Base-by-base conservation (phyloP, 495 filamentous ascomycete species). In the Aspergillus avenaceus region DNA sequence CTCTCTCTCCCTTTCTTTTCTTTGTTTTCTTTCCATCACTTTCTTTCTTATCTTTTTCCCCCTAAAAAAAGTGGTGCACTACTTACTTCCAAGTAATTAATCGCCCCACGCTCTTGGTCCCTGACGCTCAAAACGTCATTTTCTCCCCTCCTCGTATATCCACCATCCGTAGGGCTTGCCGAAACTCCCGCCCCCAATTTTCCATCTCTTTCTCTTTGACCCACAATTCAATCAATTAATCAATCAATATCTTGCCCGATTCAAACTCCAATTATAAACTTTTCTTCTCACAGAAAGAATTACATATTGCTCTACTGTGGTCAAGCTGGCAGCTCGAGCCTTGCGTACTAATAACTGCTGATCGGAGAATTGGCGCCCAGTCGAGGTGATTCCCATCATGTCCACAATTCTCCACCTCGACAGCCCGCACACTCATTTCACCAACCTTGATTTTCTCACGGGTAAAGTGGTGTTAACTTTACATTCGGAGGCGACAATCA, bases 361-460 rank as follows among this genome's bases (percentile, higher is more conserved):
- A 8, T n/a, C 28, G 22, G n/a, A n/a, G n/a, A n/a, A n/a, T n/a
- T n/a, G n/a, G n/a, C n/a, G 34, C 21, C 16, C 34, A 19, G 29
- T 50, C 53, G 34, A 19, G 34, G 6, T 21, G 34, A 9, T 38
- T 38, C 57, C 51, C 71, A 59, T 65, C 56, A 95, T 95, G 90
- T 85, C 85, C 27, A 87, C 90, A 54, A 78, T 80, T 45, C 83
- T 96, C 64, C 67, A 82, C 49, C 78, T 97, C 50, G 88, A 95
- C 54, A 80, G 84, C 41, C 80, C 76, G 21, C 84, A 85, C 52
- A 72, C 78, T 41, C 84, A 87, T 69, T 96, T 87, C 67, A 96
- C 93, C 49, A 97, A 97, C 59, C 79, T 96, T 47, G 93, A 98
- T 66, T 72, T 83, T 51, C 78, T 98, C 23, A 79, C 76, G 1